These are phyloP conservation scores for Leccinellum luteum DNA, from an alignment of 768 basidiomycete genomes.

Conservation along the genomic window DNA sequence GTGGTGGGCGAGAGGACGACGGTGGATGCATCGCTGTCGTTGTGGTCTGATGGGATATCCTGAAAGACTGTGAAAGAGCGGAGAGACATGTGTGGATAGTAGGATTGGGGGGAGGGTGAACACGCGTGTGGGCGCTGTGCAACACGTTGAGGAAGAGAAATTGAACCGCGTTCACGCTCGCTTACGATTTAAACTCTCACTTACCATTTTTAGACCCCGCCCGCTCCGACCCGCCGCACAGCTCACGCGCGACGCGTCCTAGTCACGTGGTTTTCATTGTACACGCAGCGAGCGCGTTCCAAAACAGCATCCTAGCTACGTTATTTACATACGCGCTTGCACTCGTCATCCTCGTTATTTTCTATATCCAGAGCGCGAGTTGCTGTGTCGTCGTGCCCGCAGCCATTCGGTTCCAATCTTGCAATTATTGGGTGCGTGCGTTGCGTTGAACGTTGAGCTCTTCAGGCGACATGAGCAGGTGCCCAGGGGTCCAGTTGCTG, in stretches of 20 bases:
- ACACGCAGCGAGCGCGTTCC: constrained; percentile 1
- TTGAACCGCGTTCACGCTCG: constrained; percentile 23
- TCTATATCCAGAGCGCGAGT: neutral
- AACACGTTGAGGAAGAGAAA: constrained; percentile 31
- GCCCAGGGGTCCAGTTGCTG: constrained; percentile 7
- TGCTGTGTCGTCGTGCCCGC: neutral
- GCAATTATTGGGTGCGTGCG: neutral
- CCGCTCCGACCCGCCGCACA: constrained; percentile 29
- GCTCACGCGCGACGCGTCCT: constrained; percentile 24
- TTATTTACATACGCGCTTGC: neutral
- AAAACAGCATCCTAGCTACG: neutral
- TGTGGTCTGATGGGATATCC: constrained; percentile 43
- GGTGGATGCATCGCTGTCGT: constrained; percentile 22
- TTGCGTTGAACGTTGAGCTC: neutral
- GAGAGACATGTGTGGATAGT: constrained; percentile 44
- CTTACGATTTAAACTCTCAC: constrained; percentile 31
- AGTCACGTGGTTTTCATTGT: constrained; percentile 21
- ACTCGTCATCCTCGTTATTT: neutral
- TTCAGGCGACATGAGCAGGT: constrained; percentile 6
- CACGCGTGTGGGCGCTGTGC: constrained; percentile 29
- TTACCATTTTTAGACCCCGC: constrained; percentile 33
- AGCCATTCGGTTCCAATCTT: constrained; percentile 5
- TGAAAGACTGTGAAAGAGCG: constrained; percentile 65
- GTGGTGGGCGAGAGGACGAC: constrained; percentile 26
- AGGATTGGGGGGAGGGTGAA: constrained; percentile 8